These are phyloP conservation scores for Clarireedia homoeocarpa DNA, from an alignment of 2,329 filamentous ascomycete genomes.

Conservation along the genomic window DNA sequence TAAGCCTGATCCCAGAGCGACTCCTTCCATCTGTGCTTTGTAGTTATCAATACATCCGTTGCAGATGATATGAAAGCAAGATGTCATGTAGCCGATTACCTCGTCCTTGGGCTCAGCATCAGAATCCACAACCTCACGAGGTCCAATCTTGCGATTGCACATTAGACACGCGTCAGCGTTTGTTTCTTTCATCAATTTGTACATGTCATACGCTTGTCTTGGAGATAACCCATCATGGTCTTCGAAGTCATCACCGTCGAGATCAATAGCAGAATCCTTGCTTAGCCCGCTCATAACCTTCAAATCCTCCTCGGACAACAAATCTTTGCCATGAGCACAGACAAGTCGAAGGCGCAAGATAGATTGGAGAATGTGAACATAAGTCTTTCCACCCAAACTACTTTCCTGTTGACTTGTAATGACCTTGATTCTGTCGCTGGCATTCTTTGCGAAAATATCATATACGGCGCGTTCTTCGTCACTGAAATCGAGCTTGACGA, in stretches of 20 bases:
- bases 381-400: constrained; percentile 74
- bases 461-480: constrained; percentile 70
- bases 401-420: constrained; percentile 58
- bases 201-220: constrained; percentile 76
- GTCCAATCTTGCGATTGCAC: constrained; percentile 59
- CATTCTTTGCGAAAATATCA: constrained; percentile 75
- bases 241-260: constrained; percentile 64
- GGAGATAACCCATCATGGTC: constrained; percentile 51
- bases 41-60: constrained; percentile 59
- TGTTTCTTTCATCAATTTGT: constrained; percentile 75
- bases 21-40: constrained; percentile 42
- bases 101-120: constrained; percentile 51
- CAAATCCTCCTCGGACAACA: constrained; percentile 78
- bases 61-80: constrained; percentile 83
- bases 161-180: constrained; percentile 65
- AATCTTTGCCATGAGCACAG: constrained; percentile 88
- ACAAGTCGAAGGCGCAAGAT: constrained; percentile 85
- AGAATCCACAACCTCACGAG: constrained; percentile 46
- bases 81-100: constrained; percentile 69
- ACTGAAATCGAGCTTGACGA: constrained; percentile 68
- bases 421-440: constrained; percentile 69
- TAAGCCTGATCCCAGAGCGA: constrained; percentile 35
- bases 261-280: constrained; percentile 78
- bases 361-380: constrained; percentile 86
- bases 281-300: constrained; percentile 72